phyloP scores from a whole-genome alignment of 1,284 basidiomycete genomes.

The Tylopilus orsonianus region DNA sequence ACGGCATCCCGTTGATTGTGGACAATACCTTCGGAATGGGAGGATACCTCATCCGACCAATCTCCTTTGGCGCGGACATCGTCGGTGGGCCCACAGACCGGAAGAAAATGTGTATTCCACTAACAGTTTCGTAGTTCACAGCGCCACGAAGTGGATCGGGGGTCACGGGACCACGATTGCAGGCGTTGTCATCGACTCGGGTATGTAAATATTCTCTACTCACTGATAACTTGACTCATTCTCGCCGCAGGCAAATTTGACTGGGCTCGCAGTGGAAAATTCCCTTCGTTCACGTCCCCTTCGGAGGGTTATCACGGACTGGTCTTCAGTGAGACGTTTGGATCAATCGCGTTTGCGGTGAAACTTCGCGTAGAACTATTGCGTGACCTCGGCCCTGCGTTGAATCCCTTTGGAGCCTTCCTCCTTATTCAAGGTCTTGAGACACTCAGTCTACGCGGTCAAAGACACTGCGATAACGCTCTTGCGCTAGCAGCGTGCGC shows the following conservation, averaged over 20 bases:
- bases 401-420: conserved; percentile 85
- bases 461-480: conserved; percentile 77
- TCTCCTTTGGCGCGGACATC: conserved; percentile 81
- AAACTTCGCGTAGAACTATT: conserved; percentile 76
- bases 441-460: conserved; percentile 77
- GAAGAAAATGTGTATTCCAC: background rate
- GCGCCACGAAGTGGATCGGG: conserved; percentile 89
- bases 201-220: conserved; percentile 61
- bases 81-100: conserved; percentile 43
- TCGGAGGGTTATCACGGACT: conserved; percentile 85
- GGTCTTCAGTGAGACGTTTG: conserved; percentile 74
- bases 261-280: conserved; percentile 76
- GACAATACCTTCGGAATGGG: conserved; percentile 91
- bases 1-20: conserved; percentile 76
- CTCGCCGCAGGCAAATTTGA: conserved; percentile 70
- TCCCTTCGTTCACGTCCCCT: conserved; percentile 82
- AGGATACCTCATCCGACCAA: conserved; percentile 51
- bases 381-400: conserved; percentile 73
- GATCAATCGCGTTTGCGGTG: conserved; percentile 68
- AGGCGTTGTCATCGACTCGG: conserved; percentile 78
- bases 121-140: conserved; percentile 53
- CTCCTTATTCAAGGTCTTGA: conserved; percentile 85
- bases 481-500: conserved; percentile 66
- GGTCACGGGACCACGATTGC: conserved; percentile 87
- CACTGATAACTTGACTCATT: conserved; percentile 42